These are phyloP conservation scores for Oropetium thomaeum DNA, from an alignment of 176 grass and related monocot species.

Conservation along the genomic window DNA sequence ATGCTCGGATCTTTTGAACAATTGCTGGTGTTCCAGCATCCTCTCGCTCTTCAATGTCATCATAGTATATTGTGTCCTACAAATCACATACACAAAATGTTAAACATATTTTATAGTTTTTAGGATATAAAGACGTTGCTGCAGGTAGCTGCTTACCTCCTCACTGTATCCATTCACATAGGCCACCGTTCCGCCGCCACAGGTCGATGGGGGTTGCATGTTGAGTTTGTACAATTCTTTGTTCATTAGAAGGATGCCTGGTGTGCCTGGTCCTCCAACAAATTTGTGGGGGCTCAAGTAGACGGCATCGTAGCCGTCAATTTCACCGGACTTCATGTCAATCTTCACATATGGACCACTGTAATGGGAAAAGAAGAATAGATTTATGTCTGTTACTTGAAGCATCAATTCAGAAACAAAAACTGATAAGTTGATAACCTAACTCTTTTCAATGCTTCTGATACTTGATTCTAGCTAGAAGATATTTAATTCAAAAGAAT, in stretches of 20 bases:
- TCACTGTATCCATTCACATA: slow-evolving; percentile 69
- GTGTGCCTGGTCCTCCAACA: slow-evolving; percentile 56
- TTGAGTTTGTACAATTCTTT: slow-evolving; percentile 53
- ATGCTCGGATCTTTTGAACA: slow-evolving; percentile 63
- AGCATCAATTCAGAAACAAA: neutral
- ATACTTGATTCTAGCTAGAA: neutral
- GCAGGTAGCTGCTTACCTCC: slow-evolving; percentile 36
- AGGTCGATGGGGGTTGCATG: slow-evolving; percentile 47
- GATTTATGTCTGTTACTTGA: neutral
- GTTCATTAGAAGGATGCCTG: slow-evolving; percentile 75
- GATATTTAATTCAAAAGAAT: neutral
- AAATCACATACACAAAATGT: neutral
- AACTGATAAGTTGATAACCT: neutral
- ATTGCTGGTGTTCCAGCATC: slow-evolving; percentile 63
- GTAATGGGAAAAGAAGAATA: neutral
- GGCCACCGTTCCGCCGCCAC: slow-evolving; percentile 61
- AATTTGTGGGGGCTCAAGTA: slow-evolving; percentile 80
- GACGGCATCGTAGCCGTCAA: slow-evolving; percentile 69
- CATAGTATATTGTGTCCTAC: slow-evolving; percentile 67
- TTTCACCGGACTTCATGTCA: slow-evolving; percentile 60
- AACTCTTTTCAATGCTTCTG: too few species aligned
- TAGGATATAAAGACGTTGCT: too few species aligned
- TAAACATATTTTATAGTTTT: neutral
- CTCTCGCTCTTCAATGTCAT: slow-evolving; percentile 60
- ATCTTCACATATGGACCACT: slow-evolving; percentile 79